These are phyloP conservation scores for Venturia carpophila DNA, from an alignment of 2,329 filamentous ascomycete species.

Conservation along the genomic window DNA sequence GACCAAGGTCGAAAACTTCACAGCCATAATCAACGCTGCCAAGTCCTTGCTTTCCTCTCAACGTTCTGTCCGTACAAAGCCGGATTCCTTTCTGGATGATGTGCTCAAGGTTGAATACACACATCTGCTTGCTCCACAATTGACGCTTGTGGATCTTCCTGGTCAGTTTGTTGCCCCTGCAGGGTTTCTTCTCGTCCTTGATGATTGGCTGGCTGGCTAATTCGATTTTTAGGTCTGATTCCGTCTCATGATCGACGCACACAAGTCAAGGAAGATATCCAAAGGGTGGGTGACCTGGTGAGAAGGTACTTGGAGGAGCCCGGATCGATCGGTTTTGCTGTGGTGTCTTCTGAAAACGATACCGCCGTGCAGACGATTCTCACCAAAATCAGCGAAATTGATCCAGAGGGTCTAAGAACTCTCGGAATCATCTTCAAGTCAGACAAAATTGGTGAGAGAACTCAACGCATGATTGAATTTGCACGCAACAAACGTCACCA, in stretches of 20 bases:
- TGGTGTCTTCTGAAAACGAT: slow-evolving; percentile 42
- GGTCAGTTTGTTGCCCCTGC: too few relatives aligned
- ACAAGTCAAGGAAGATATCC: slow-evolving; percentile 29
- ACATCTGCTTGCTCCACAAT: too few relatives aligned
- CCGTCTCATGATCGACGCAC: slow-evolving; percentile 25
- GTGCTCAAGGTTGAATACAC: too few relatives aligned
- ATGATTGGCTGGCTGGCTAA: too few relatives aligned
- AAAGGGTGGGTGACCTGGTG: slow-evolving; percentile 31
- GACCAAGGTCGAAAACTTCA: too few relatives aligned
- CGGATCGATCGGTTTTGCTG: slow-evolving; percentile 53
- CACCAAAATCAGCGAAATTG: slow-evolving; percentile 22
- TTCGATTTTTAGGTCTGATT: slow-evolving; percentile 26
- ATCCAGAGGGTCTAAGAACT: slow-evolving; percentile 31
- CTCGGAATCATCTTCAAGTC: slow-evolving; percentile 40
- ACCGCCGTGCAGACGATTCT: slow-evolving; percentile 33
- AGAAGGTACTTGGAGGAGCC: slow-evolving; percentile 49
- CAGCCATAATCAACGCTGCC: too few relatives aligned
- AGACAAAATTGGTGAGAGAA: slow-evolving; percentile 27
- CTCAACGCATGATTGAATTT: too few relatives aligned
- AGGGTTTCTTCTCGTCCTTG: too few relatives aligned
- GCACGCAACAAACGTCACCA: slow-evolving; percentile 12
- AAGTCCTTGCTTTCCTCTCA: too few relatives aligned
- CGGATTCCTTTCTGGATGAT: too few relatives aligned
- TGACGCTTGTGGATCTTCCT: too few relatives aligned
- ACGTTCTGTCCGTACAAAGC: too few relatives aligned